Conservation (phyloP, 768 basidiomycete species). For the Serendipita sp. region DNA sequence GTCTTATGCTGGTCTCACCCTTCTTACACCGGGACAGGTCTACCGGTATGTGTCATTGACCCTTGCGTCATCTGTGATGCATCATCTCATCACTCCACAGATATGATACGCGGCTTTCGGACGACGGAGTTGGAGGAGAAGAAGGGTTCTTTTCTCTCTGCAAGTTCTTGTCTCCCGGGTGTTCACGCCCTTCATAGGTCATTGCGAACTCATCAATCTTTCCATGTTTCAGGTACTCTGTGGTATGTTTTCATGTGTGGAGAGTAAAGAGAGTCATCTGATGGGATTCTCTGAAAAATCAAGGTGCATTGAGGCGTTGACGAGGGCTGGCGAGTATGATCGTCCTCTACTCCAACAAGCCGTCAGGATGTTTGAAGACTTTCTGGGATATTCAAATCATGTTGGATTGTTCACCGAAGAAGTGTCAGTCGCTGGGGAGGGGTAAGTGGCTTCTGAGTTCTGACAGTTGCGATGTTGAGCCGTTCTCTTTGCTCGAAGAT, state of each 20-base stretch:
- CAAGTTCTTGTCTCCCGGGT: background rate
- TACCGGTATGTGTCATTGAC: background rate
- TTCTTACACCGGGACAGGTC: background rate
- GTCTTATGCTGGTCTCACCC: background rate
- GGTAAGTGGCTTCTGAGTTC: slow-evolving; percentile 26
- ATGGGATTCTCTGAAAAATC: slow-evolving; percentile 3
- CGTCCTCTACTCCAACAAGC: slow-evolving; percentile 47
- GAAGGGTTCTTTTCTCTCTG: slow-evolving; percentile 92
- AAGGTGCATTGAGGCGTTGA: slow-evolving; percentile 83
- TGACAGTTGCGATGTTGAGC: slow-evolving; percentile 8
- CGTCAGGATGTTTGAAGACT: slow-evolving; percentile 84
- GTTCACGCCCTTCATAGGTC: slow-evolving; percentile 31
- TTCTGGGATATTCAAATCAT: slow-evolving; percentile 71
- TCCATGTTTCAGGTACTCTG: slow-evolving; percentile 14
- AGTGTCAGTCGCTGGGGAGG: slow-evolving; percentile 73
- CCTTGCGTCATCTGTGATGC: slow-evolving; percentile 3
- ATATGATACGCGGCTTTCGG: slow-evolving; percentile 71
- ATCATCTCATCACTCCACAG: slow-evolving; percentile 68
- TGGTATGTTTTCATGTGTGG: slow-evolving; percentile 15
- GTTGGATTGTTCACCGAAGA: slow-evolving; percentile 78
- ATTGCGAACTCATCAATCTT: background rate
- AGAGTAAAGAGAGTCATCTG: background rate
- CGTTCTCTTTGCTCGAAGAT: slow-evolving; percentile 34
- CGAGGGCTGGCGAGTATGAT: slow-evolving; percentile 73
- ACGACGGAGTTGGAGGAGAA: slow-evolving; percentile 91